Conservation (phyloP, 805 yeast genomes). For the Schizosaccharomyces cryophilus region DNA sequence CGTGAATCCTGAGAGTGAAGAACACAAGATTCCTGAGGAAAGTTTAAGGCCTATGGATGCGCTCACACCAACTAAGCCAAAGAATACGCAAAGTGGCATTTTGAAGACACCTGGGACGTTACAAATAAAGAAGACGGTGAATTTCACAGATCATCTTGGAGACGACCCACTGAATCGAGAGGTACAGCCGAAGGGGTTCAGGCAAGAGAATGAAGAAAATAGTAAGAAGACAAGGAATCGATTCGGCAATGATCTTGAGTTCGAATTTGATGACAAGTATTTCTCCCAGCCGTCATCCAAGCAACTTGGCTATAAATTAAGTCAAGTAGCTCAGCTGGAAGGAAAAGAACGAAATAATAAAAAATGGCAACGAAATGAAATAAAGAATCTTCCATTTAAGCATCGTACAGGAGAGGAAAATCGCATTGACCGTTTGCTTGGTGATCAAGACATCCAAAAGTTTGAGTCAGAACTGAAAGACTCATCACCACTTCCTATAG, state of each 20-base stretch:
- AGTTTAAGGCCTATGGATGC: not conserved
- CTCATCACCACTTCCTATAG: too few species aligned
- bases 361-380: not conserved
- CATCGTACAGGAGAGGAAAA: not conserved
- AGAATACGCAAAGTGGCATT: not conserved
- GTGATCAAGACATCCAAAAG: too few species aligned
- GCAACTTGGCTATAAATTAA: too few species aligned
- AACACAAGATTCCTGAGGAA: not conserved
- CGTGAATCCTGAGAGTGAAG: not conserved
- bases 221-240: too few species aligned
- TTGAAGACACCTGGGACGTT: not conserved
- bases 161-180: not conserved
- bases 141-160: not conserved
- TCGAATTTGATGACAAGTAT: too few species aligned
- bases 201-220: too few species aligned
- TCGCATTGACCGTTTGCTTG: not conserved
- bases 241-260: too few species aligned
- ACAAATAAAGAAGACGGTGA: not conserved
- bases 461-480: too few species aligned
- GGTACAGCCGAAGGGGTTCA: too few species aligned
- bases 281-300: too few species aligned
- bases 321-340: too few species aligned
- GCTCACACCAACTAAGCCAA: not conserved
- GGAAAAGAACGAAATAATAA: not conserved
- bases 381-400: not conserved